These are phyloP conservation scores for Ophiostoma angusticollis DNA, from an alignment of 2,329 filamentous ascomycete genomes.

Conservation along the genomic window DNA sequence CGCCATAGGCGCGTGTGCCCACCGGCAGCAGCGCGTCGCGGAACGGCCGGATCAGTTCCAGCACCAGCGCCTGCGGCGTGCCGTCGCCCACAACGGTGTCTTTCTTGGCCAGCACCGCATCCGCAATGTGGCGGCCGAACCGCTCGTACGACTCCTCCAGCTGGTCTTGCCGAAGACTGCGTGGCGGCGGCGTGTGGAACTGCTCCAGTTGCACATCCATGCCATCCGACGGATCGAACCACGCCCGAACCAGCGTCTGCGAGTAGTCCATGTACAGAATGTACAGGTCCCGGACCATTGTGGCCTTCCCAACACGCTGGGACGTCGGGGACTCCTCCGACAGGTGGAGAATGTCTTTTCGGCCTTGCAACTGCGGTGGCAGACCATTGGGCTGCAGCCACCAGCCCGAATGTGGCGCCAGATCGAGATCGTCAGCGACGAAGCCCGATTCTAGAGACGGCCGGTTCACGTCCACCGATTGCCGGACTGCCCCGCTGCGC, in stretches of 20 bases:
- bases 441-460: conserved; percentile 68
- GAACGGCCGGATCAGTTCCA: conserved; percentile 64
- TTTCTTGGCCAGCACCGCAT: conserved; percentile 57
- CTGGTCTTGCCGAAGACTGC: conserved; percentile 77
- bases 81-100: conserved; percentile 76
- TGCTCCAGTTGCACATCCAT: conserved; percentile 67
- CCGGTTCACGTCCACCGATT: conserved; percentile 64
- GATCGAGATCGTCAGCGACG: conserved; percentile 78
- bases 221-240: conserved; percentile 62
- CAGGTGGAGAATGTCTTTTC: conserved; percentile 74
- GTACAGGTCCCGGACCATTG: conserved; percentile 67
- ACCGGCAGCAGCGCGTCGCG: conserved; percentile 66
- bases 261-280: conserved; percentile 95
- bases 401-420: conserved; percentile 65
- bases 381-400: conserved; percentile 72
- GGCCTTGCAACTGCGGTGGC: conserved; percentile 69
- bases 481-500: conserved; percentile 26
- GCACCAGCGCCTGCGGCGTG: conserved; percentile 61
- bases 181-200: conserved; percentile 72
- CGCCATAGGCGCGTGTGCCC: conserved; percentile 80
- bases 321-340: conserved; percentile 62
- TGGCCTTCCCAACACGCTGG: conserved; percentile 56
- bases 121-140: conserved; percentile 67
- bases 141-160: conserved; percentile 74
- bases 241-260: conserved; percentile 74